Percentiles rank a stretch among this genome's conserved stretches.
Evolutionary conservation across 177 flowering plant species (phyloP).

Genomic region (Vitis hybrid): DNA sequence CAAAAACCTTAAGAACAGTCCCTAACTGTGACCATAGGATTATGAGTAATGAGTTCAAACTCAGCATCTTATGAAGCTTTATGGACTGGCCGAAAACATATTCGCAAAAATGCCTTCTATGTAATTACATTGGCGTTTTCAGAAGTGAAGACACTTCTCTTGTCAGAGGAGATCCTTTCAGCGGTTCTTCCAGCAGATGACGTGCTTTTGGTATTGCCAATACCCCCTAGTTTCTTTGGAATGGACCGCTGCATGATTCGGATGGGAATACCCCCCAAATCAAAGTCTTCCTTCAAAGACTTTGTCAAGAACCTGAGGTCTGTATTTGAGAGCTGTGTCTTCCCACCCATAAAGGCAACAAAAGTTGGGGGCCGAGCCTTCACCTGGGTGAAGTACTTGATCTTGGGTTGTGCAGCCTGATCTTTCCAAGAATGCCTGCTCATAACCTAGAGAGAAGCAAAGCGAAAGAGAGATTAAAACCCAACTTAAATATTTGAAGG

Average conservation of each 20-base stretch:
- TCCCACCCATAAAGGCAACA: conserved; percentile 82
- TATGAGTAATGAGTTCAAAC: no score
- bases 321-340: conserved; percentile 58
- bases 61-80: no score
- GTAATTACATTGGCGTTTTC: no score
- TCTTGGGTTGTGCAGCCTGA: conserved; percentile 76
- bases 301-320: conserved; percentile 81
- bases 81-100: no score
- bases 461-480: neutral
- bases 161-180: conserved; percentile 51
- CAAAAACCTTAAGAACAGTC: no score
- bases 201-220: conserved; percentile 20
- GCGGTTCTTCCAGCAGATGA: conserved; percentile 19
- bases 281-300: conserved; percentile 92
- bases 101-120: no score
- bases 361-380: conserved; percentile 98
- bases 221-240: conserved; percentile 25
- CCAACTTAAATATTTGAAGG: no score
- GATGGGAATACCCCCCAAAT: conserved; percentile 88
- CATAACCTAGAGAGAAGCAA: conserved; percentile 51
- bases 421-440: conserved; percentile 99
- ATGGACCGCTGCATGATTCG: conserved; percentile 75
- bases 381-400: conserved; percentile 95
- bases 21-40: no score
- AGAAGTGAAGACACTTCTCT: conserved; percentile 32